Evolutionary conservation across 148 eudicot species (phyloP), one percentile per base, ranked within the genome.

Genomic region (Tetragonia tetragonoides): DNA sequence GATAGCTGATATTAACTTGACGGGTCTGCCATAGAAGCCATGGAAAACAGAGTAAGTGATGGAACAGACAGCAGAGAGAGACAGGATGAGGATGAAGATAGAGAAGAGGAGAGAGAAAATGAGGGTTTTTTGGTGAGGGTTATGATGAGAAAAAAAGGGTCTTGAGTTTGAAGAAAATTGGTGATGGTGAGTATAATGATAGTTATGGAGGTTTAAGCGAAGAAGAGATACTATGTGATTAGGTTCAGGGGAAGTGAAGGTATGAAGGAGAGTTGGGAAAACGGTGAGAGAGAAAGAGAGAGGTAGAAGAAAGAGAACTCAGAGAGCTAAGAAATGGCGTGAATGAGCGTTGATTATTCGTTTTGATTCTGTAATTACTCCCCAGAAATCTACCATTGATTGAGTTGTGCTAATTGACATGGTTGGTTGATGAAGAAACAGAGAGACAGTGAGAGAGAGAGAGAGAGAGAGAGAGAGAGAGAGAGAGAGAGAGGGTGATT

Each of bases 271-370:
- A 59, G 85, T 79, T n/a, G 88, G 89, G 76, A 75, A 87, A 73
- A 82, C 80, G 76, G 83, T 37, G 75, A 85, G 53, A 38, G 85
- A 80, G 82, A 85, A 82, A 14, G 87, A 84, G 66, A 87, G 83
- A 23, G 89, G 89, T 60, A 86, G 85, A 67, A 87, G 84, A 81
- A 86, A 87, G 79, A 87, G 71, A 74, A 89, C 84, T 38, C 89
- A 83, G 39, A 84, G 90, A 9, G 85, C 86, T 28, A 87, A 81
- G 87, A 89, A 89, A 76, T 87, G 93, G 76, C 86, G 85, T 3
- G 83, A 76, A 81, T 89, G 88, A 7, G 88, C 77, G 63, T 80
- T 81, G 80, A 87, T 77, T 42, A 89, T 83, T 0, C 88, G 85
- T 54, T 67, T 86, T n/a, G 90, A 74, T 78, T 84, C 87, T 1